These are phyloP conservation scores for Metschnikowia arizonensis DNA, from an alignment of 805 yeast genomes.

Conservation along the genomic window DNA sequence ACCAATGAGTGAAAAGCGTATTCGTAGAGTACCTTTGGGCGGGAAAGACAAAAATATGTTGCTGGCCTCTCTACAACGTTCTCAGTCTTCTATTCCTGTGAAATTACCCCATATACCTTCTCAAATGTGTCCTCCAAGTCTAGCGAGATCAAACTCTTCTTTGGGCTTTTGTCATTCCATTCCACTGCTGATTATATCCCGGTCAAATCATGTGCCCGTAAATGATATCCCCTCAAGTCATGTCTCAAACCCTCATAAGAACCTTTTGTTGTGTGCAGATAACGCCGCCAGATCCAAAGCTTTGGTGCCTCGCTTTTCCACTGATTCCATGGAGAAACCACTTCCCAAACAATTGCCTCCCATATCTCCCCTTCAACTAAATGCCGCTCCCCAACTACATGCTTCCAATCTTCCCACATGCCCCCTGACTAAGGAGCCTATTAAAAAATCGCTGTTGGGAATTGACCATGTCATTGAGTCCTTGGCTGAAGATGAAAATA, in stretches of 20 bases:
- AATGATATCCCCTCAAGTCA: too few relatives aligned
- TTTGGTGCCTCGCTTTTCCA: slow-evolving; percentile 21
- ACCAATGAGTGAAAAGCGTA: slow-evolving; percentile 18
- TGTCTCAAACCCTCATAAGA: slow-evolving; percentile 13
- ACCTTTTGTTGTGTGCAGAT: slow-evolving; percentile 16
- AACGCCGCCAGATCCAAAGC: slow-evolving; percentile 21
- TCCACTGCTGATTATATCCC: neutral
- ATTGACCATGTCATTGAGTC: slow-evolving; percentile 17
- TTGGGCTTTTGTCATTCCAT: slow-evolving; percentile 27
- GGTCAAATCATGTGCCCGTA: too few relatives aligned
- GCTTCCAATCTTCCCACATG: slow-evolving; percentile 16
- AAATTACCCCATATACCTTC: slow-evolving; percentile 4
- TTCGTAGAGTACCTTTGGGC: slow-evolving; percentile 31
- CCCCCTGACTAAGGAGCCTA: slow-evolving; percentile 24
- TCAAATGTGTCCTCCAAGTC: slow-evolving; percentile 18
- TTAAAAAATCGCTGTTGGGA: slow-evolving; percentile 18
- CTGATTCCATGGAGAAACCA: slow-evolving; percentile 26
- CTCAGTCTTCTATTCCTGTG: slow-evolving; percentile 19
- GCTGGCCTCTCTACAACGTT: slow-evolving; percentile 26
- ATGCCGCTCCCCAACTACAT: slow-evolving; percentile 19
- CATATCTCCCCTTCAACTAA: neutral
- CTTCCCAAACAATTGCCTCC: slow-evolving; percentile 2
- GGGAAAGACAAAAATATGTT: slow-evolving; percentile 37
- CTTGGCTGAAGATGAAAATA: slow-evolving; percentile 31
- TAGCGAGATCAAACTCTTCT: slow-evolving; percentile 35